Conservation (phyloP, 352 stramenopile genomes). For the Nothophytophthora sp. region DNA sequence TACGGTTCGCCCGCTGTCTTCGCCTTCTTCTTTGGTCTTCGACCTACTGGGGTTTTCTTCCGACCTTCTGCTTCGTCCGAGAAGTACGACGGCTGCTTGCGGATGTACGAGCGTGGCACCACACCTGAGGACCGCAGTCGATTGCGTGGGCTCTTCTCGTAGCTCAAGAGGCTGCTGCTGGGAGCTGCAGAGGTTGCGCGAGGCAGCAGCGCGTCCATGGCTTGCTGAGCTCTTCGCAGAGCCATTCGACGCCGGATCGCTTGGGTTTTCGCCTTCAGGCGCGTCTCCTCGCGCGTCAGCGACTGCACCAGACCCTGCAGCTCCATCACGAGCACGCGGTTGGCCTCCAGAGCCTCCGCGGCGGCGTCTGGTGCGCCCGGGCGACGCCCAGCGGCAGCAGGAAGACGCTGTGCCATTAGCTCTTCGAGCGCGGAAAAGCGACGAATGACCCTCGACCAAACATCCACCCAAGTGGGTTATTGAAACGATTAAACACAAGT, state of each 20-base stretch:
- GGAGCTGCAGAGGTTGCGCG: no score
- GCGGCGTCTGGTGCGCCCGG: constrained; percentile 6
- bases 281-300: constrained; percentile 39
- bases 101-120: constrained; percentile 58
- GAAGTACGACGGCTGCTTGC: constrained; percentile 61
- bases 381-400: neutral
- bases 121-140: constrained; percentile 19
- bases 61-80: constrained; percentile 34
- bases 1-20: constrained; percentile 12
- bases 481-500: no score
- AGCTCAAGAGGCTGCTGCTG: no score
- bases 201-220: constrained; percentile 40
- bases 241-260: constrained; percentile 51
- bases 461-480: no score
- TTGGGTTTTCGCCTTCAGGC: constrained; percentile 38
- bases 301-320: constrained; percentile 30
- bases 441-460: no score
- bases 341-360: constrained; percentile 36
- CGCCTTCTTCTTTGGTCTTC: constrained; percentile 34
- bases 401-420: constrained; percentile 10
- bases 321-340: constrained; percentile 45
- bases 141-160: constrained; percentile 19
- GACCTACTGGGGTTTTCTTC: no score
- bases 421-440: neutral
- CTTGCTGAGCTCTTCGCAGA: constrained; percentile 47